Evolutionary conservation across 140 eudicot genomes (phyloP), one percentile per base, ranked within the genome.

Genomic region (Senecio squalidus): DNA sequence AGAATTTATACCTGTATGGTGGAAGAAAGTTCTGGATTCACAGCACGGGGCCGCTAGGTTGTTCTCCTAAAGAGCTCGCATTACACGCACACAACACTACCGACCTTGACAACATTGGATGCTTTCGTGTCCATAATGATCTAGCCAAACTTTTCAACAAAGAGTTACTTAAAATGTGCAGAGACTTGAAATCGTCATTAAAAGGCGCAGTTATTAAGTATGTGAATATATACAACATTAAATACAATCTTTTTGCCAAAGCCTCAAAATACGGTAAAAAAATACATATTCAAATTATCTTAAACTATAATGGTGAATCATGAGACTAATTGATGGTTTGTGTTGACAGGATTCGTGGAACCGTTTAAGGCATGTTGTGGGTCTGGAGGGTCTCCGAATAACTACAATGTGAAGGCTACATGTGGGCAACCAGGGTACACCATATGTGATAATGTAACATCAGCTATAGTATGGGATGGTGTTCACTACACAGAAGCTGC

Each of bases 21-120:
- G 91, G 78, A 30, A 62, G 86, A 53, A 79, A 76, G 40, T 79
- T 83, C 30, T 83, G 86, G 91, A 66, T 83, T 38, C 85, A 83
- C 58, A 83, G 66, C 79, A 79, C 86, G 0, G 86, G 91, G 46
- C 91, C 91, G 6, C 51, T 76, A 14, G 91, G 91, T 4, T 83
- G 91, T 65, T 60, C 80, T 53, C 78, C 91, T 16, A 79, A 79
- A 60, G 83, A 76, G 29, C 79, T 83, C 29, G 86, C 83, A 18
- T 50, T 69, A 44, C 76, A 71, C 46, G 62, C 75, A 47, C 73
- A 64, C 59, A 64, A 76, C 18, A 9, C 65, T n/a, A 73, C 76
- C 7, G 76, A 79, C 58, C 69, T 80, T 26, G 87, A 83, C 64
- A 76, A 25, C 47, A 48, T 77, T 11, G 93, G 93, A 58, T 83